Evolutionary conservation across 495 filamentous ascomycete genomes (phyloP), one percentile per base, ranked within the genome.

Genomic region (Aspergillus hancockii): DNA sequence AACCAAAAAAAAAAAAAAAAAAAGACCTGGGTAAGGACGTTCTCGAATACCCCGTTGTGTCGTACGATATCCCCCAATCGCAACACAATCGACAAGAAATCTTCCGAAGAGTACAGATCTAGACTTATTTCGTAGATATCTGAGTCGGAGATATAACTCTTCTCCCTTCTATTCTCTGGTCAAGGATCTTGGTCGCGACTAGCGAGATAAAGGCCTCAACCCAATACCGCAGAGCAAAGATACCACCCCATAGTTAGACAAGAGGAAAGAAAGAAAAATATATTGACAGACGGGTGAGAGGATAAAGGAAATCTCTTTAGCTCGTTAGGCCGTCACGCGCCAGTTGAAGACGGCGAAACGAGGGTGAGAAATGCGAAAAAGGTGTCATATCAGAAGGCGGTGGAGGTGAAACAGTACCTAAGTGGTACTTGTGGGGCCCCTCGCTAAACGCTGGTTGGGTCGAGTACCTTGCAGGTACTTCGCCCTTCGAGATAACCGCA

Each of bases 301-400:
- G 43, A 47, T 47, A 23, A 47, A 47, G 21, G 12, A 10, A 22
- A 28, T 28, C 3, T 28, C 3, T 23, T 21, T 45, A 47, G 3
- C 6, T 12, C 22, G 43, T 47, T 19, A n/a, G 19, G 21, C 43
- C 43, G 43, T 47, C 43, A 23, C 43, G 19, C 43, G 19, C 43
- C 43, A 21, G 43, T 22, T 12, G 21, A 47, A 22, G 19, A 47
- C 18, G 14, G 38, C 5, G 38, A 12, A 14, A 41, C 34, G 2
- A 36, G 1, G 34, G 13, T 5, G 34, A 14, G 8, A 10, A 21
- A 47, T 1, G 16, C 22, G 2, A 47, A 47, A 22, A 21, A 8
- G 19, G 16, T 47, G 16, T 47, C 13, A 47, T 47, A 47, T 23
- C 43, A 47, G 38, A 47, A 47, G 43, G 43, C 43, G 43, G 43